Percentiles rank a stretch among this genome's conserved stretches.
phyloP scores from a whole-genome alignment of 1,139 yeast genomes.

The Scheffersomyces stambukii region DNA sequence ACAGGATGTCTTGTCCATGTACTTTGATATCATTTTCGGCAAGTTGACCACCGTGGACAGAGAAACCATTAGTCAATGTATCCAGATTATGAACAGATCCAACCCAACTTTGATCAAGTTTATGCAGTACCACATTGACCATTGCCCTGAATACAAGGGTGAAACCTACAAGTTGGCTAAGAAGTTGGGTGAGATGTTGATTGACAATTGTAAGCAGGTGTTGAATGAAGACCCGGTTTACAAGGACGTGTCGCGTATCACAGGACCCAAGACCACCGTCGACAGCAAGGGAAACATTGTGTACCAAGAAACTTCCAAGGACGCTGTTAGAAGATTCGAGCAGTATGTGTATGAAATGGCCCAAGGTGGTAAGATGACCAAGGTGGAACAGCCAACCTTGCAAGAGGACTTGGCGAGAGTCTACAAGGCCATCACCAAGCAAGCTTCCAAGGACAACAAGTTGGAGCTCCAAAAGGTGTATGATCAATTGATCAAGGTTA shows the following conservation, averaged over 20 bases:
- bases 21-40: constrained; percentile 94
- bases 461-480: constrained; percentile 78
- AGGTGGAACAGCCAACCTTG: constrained; percentile 63
- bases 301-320: constrained; percentile 83
- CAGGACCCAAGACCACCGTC: constrained; percentile 89
- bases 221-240: constrained; percentile 80
- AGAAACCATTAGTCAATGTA: constrained; percentile 94
- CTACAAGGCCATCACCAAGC: constrained; percentile 75
- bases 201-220: constrained; percentile 92
- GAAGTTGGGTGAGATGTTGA: constrained; percentile 84
- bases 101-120: constrained; percentile 90
- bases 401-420: constrained; percentile 82
- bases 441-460: constrained; percentile 61
- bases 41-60: constrained; percentile 85
- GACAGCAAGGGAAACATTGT: constrained; percentile 84
- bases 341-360: constrained; percentile 97
- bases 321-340: constrained; percentile 89
- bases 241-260: constrained; percentile 90
- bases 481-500: constrained; percentile 70
- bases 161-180: constrained; percentile 86
- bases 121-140: constrained; percentile 96
- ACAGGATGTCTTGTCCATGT: constrained; percentile 92
- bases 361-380: constrained; percentile 84
- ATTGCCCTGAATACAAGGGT: constrained; percentile 85
- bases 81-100: constrained; percentile 95